These are phyloP conservation scores for Rheum nobile DNA, from an alignment of 148 eudicot genomes.

Conservation along the genomic window DNA sequence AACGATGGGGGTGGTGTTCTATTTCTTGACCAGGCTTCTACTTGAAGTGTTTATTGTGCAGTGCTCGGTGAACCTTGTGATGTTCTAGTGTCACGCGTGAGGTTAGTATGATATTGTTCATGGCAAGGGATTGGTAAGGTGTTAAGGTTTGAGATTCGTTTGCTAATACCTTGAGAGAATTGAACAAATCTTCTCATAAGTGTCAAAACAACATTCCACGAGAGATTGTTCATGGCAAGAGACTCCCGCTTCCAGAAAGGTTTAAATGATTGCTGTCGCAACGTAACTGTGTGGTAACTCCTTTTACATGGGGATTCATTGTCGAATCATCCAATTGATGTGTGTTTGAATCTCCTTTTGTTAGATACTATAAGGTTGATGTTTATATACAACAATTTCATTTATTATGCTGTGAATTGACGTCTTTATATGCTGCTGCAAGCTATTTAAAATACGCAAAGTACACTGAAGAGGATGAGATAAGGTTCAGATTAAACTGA, in stretches of 20 bases:
- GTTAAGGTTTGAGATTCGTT: neutral
- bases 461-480: neutral
- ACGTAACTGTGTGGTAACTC: neutral
- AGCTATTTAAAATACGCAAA: neutral
- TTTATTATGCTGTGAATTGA: neutral
- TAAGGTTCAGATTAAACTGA: neutral
- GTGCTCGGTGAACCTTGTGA: conserved; percentile 68
- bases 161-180: neutral
- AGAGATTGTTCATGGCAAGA: neutral
- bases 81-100: conserved; percentile 40
- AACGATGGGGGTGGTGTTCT: conserved; percentile 78
- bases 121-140: neutral
- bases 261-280: neutral
- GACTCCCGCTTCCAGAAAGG: neutral
- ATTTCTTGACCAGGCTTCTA: conserved; percentile 63
- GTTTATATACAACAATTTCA: neutral
- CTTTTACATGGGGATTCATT: neutral
- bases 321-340: neutral
- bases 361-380: neutral
- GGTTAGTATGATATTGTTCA: neutral
- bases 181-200: neutral
- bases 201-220: neutral
- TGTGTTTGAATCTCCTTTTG: neutral
- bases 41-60: conserved; percentile 76
- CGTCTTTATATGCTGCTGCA: neutral